Base-by-base conservation (phyloP, 2,329 filamentous ascomycete genomes). In the Zalaria obscura region DNA sequence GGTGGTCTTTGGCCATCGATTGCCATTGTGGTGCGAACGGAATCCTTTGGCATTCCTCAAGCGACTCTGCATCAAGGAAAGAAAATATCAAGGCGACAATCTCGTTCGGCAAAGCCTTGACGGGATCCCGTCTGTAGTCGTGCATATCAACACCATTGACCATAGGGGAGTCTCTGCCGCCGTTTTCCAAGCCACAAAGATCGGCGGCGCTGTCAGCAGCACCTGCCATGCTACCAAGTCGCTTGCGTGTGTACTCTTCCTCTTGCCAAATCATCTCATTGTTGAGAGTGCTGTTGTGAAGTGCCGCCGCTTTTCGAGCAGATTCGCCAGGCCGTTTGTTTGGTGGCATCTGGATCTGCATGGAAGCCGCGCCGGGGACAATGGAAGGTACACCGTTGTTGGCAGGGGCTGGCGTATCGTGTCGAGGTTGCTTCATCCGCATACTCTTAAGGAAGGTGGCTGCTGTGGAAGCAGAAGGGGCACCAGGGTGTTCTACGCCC, bases 71-170 rank as follows among this genome's bases (percentile, higher is more conserved):
- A 47, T 79, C 76, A 34, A 81, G 66, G 51, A 72, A 72, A 1
- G 72, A 70, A 42, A 82, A 65, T 39, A 80, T 67, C 35, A 73
- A 65, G 26, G 73, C 68, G 45, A 70, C 64, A 34, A 81, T 63
- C 56, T 81, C 78, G 7, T 68, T 59, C 2, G 77, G 77, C 3
- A 82, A 62, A 5, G 63, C 58, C 33, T 61, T 58, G 29, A 73
- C 64, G 18, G 74, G 73, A 52, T 79, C 18, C 18, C 18, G 18
- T 18, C 18, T 18, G 18, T 18, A 18, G 18, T 18, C 18, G 18
- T 18, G 18, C 18, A 18, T 18, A 18, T 18, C 18, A 18, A 18
- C 18, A 18, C 18, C 18, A 18, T 18, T 18, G 18, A 18, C 18
- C 18, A 18, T 18, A 18, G 18, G 18, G 18, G 18, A 18, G 18